Conservation (phyloP, 2,329 filamentous ascomycete species). For the Lachnum nothofagi region DNA sequence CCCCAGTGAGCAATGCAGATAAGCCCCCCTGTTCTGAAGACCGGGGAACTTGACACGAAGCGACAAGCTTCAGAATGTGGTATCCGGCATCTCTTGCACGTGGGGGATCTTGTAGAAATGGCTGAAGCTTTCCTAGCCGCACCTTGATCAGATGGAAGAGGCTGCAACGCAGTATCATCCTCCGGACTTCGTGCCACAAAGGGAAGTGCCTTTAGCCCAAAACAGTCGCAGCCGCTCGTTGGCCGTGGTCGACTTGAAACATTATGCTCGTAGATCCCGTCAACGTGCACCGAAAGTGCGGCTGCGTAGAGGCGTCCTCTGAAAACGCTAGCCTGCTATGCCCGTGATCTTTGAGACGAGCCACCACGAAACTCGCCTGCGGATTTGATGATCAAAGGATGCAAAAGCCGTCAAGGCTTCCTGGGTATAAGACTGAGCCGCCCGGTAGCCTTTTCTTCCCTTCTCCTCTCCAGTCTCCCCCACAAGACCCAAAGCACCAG, state of each 20-base stretch:
- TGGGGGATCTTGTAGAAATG: constrained; percentile 4
- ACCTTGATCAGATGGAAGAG: constrained; percentile 19
- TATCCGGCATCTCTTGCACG: constrained; percentile 8
- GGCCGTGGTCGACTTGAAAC: constrained; percentile 17
- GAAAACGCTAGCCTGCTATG: constrained; percentile 30
- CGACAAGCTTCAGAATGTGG: constrained; percentile 17
- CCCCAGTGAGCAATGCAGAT: constrained; percentile 22
- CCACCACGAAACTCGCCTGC: constrained; percentile 28
- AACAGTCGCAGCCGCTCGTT: constrained; percentile 2
- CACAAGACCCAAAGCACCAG: constrained; percentile 27
- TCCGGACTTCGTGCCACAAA: constrained; percentile 15
- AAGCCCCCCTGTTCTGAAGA: constrained; percentile 14
- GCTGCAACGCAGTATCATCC: constrained; percentile 20
- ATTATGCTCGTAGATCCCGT: constrained; percentile 16
- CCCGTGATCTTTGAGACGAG: constrained; percentile 28
- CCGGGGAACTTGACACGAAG: constrained; percentile 12
- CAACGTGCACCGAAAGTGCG: not conserved
- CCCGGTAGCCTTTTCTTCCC: constrained; percentile 1
- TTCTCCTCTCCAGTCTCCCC: constrained; percentile 26
- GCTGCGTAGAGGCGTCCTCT: constrained; percentile 9
- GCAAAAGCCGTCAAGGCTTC: not conserved
- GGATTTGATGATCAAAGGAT: constrained; percentile 19
- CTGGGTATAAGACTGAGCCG: constrained; percentile 21
- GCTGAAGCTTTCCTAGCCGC: constrained; percentile 12
- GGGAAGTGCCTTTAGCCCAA: constrained; percentile 1